These are phyloP conservation scores for Thraustochytrium sp. DNA, from an alignment of 352 stramenopile species.

Conservation along the genomic window DNA sequence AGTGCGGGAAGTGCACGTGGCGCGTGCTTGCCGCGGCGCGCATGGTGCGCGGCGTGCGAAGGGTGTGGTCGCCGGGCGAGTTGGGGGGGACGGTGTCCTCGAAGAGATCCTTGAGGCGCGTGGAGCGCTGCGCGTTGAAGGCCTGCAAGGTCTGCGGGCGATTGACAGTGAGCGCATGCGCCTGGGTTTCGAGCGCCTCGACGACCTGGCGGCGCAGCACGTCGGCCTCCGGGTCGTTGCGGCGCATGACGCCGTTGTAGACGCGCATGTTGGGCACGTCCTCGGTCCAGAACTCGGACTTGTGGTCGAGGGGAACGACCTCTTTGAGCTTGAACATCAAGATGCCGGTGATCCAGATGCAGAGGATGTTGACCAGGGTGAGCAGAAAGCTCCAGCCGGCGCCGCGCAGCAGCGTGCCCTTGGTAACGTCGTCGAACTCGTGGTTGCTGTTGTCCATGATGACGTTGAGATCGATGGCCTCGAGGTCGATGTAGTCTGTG, in stretches of 20 bases:
- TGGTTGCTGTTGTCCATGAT: neutral
- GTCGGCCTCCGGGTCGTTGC: neutral
- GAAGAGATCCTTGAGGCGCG: no score
- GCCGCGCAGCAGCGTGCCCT: slow-evolving; percentile 1
- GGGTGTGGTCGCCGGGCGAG: no score
- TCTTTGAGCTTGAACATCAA: slow-evolving; percentile 72
- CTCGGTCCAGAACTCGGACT: slow-evolving; percentile 44
- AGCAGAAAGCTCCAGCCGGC: slow-evolving; percentile 55
- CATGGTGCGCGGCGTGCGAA: no score
- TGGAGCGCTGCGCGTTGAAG: no score
- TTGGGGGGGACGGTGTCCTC: no score
- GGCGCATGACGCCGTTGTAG: slow-evolving; percentile 2
- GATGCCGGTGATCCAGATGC: slow-evolving; percentile 59
- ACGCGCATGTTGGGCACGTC: slow-evolving; percentile 28
- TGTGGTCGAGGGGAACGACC: slow-evolving; percentile 55
- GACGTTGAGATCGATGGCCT: neutral
- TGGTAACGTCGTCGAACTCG: neutral
- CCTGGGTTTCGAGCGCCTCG: no score
- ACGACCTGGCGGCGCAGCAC: neutral
- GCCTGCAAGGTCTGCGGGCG: no score
- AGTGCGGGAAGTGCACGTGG: no score
- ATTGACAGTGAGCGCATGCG: no score
- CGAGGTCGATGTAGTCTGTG: neutral
- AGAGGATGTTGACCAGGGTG: slow-evolving; percentile 65
- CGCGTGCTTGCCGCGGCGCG: no score